Evolutionary conservation across 1,284 basidiomycete genomes (phyloP).

Genomic region (Tausonia pullulans): DNA sequence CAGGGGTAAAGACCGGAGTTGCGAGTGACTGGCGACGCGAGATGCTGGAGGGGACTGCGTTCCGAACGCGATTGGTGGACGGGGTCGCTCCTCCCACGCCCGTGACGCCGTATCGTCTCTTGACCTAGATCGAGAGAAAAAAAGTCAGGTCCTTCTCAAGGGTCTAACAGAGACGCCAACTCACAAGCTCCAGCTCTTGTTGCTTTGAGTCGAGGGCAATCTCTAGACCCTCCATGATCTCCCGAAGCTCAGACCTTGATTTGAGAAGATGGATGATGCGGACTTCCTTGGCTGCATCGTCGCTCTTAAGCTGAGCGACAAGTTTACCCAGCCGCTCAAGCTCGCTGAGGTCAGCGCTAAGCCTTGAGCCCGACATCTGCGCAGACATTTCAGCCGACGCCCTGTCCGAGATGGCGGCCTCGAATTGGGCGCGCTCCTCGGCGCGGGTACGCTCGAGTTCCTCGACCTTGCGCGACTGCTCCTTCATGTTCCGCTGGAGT

Average conservation of each 20-base stretch:
- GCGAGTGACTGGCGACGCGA: background rate
- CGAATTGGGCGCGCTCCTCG: background rate
- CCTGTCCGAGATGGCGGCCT: background rate
- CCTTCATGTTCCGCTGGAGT: background rate
- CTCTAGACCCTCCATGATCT: constrained; percentile 66
- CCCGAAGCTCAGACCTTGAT: constrained; percentile 54
- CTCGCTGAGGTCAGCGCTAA: constrained; percentile 21
- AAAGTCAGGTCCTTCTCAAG: constrained; percentile 10
- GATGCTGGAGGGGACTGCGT: background rate
- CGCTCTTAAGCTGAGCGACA: constrained; percentile 51
- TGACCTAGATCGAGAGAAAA: constrained; percentile 44
- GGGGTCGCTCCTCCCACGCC: constrained; percentile 53
- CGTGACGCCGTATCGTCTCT: constrained; percentile 52
- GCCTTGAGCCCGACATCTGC: constrained; percentile 1
- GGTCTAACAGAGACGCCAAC: constrained; percentile 26
- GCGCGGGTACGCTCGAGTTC: background rate
- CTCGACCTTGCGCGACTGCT: background rate
- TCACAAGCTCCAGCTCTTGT: constrained; percentile 72
- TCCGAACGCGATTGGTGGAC: background rate
- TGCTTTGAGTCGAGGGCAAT: constrained; percentile 81
- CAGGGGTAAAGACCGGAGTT: background rate
- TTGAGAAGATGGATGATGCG: constrained; percentile 61
- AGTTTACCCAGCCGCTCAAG: constrained; percentile 48
- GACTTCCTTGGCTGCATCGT: constrained; percentile 64
- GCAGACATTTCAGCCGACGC: constrained; percentile 7